Evolutionary conservation across 495 filamentous ascomycete genomes (phyloP).

Genomic region (Cercophora samala): DNA sequence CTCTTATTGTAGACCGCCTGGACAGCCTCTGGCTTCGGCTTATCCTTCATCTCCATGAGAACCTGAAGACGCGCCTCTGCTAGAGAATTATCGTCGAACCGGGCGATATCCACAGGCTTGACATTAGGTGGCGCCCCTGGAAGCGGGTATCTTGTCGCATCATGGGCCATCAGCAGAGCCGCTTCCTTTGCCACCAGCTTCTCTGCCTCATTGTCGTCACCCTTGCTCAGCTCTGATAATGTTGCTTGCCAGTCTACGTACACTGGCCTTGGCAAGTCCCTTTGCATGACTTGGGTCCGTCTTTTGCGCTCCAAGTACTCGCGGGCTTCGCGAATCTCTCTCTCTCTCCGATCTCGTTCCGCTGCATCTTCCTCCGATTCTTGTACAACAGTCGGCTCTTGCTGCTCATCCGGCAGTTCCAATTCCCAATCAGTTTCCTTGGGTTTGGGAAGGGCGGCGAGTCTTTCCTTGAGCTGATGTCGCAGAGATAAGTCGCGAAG

Average conservation of each 20-base stretch:
- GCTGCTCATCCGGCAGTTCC: constrained; percentile 81
- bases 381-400: constrained; percentile 53
- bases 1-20: constrained; percentile 64
- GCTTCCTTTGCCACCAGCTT: constrained; percentile 69
- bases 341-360: constrained; percentile 69
- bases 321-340: constrained; percentile 63
- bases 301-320: constrained; percentile 75
- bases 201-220: constrained; percentile 47
- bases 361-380: constrained; percentile 79
- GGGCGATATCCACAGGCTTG: constrained; percentile 56
- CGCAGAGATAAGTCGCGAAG: constrained; percentile 68
- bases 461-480: constrained; percentile 65
- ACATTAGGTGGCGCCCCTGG: constrained; percentile 58
- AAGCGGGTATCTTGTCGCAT: constrained; percentile 71
- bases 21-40: constrained; percentile 59
- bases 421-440: constrained; percentile 90
- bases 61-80: constrained; percentile 74
- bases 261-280: constrained; percentile 72
- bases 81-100: constrained; percentile 67
- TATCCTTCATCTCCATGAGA: constrained; percentile 62
- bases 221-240: constrained; percentile 49
- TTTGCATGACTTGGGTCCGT: constrained; percentile 86
- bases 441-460: constrained; percentile 84
- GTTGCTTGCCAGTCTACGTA: constrained; percentile 63
- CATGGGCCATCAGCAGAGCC: constrained; percentile 73